These are phyloP conservation scores for Colletotrichum musicola DNA, from an alignment of 2,329 filamentous ascomycete genomes.

Conservation along the genomic window DNA sequence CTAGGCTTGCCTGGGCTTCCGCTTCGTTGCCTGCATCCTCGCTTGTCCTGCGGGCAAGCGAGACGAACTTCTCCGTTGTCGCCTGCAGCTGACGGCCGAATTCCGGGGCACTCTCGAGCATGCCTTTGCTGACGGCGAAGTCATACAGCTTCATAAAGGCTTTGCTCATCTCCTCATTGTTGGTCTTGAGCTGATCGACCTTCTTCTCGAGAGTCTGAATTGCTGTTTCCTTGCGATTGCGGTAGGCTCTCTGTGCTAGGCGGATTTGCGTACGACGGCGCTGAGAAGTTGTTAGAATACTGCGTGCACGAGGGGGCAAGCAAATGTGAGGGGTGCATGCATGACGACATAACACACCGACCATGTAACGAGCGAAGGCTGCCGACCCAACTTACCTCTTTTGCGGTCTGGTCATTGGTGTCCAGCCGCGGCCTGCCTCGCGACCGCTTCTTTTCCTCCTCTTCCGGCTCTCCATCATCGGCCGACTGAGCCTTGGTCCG, in stretches of 20 bases:
- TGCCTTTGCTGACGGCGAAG: conserved; percentile 67
- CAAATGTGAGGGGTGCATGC: neutral
- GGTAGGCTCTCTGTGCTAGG: conserved; percentile 86
- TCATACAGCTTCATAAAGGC: conserved; percentile 78
- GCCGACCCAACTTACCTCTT: conserved; percentile 72
- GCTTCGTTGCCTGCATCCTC: conserved; percentile 52
- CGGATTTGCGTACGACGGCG: conserved; percentile 89
- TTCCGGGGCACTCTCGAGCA: conserved; percentile 68
- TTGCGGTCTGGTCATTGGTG: conserved; percentile 81
- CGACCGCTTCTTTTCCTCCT: conserved; percentile 68
- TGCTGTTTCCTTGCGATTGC: conserved; percentile 85
- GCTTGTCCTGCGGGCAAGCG: conserved; percentile 62
- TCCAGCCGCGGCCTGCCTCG: conserved; percentile 82
- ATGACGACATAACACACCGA: neutral
- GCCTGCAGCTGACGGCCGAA: conserved; percentile 69
- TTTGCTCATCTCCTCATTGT: conserved; percentile 80
- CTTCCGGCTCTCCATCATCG: conserved; percentile 52
- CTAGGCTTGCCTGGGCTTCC: conserved; percentile 41
- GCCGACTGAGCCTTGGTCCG: conserved; percentile 45
- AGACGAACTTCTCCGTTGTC: conserved; percentile 70
- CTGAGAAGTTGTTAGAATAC: conserved; percentile 55
- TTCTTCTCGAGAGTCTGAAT: conserved; percentile 79
- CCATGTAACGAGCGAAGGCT: no score
- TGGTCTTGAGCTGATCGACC: conserved; percentile 76
- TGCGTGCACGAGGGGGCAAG: neutral